Base-by-base conservation (phyloP, 2,329 filamentous ascomycete species). In the Colletotrichum cuscutae region DNA sequence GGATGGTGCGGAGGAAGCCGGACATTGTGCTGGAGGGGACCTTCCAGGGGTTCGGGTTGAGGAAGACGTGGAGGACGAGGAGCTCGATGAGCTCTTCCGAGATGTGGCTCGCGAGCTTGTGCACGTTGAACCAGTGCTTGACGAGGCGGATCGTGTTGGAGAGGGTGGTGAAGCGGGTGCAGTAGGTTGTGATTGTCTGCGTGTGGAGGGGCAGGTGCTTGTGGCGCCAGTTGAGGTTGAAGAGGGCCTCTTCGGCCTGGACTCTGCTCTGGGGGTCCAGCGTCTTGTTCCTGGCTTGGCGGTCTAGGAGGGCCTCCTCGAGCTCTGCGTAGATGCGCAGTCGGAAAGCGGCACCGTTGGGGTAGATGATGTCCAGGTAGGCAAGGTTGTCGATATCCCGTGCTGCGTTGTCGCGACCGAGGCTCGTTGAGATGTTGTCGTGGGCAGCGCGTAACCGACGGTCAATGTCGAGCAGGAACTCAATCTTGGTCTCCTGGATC, bases 401-500 rank as follows among this genome's bases (percentile, higher is more conserved):
- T 12, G 88, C 87, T 69, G 89, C 87, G 75, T 97, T 95, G 78
- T 98, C 97, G 19, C 98, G 86, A 0, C 97, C 96, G 13, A 98
- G 85, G 58, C 91, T 91, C 7, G 92, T 91, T 32, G 85, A 89
- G 53, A 95, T 87, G 54, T 86, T 87, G 9, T 89, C 86, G 30
- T 92, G 89, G 3, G 86, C 83, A 22, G 89, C 87, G 67, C 89
- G 87, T 2, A 99, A 84, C 3, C 95, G 88, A 64, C 92, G 90
- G 62, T 92, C 91, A 69, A 98, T 91, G 77, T 92, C 90, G 4
- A 98, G 84, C 4, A 97, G 86, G 79, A 99, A 97, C 4, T 97
- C 97, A 52, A 97, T 89, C 82, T 99, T 99, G 13, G 95, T 95
- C 78, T 95, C 91, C 81, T 99, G 97, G 68, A 98, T 98, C 5